Evolutionary conservation across 164 flowering plant genomes (phyloP).

Genomic region (Hamamelis virginiana): DNA sequence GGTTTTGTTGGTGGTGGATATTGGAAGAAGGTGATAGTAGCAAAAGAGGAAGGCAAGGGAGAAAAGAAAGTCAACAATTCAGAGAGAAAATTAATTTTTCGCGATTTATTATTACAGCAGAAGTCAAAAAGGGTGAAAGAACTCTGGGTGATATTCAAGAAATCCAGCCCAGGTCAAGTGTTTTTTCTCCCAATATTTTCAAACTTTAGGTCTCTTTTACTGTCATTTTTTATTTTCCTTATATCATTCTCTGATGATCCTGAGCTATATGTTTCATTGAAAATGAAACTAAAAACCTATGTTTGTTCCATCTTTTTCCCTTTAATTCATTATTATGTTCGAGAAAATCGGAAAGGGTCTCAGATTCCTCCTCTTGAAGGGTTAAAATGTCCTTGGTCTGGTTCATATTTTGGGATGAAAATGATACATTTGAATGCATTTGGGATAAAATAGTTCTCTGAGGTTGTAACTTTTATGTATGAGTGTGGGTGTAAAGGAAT

Average conservation of each 20-base stretch:
- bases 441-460: slow-evolving; percentile 4
- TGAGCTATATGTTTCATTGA: slow-evolving; percentile 13
- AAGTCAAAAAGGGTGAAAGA: slow-evolving; percentile 19
- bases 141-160: slow-evolving; percentile 26
- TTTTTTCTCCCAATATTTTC: slow-evolving; percentile 19
- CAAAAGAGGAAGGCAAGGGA: slow-evolving; percentile 12
- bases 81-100: slow-evolving; percentile 22
- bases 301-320: slow-evolving; percentile 2
- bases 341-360: slow-evolving; percentile 7
- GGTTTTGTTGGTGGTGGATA: slow-evolving; percentile 18
- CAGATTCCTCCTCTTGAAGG: not conserved
- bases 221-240: slow-evolving; percentile 13
- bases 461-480: slow-evolving; percentile 10
- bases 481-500: not conserved
- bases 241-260: not conserved
- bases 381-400: not conserved
- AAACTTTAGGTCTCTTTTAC: slow-evolving; percentile 20
- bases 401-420: slow-evolving; percentile 13
- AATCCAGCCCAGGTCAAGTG: slow-evolving; percentile 24
- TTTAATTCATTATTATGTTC: slow-evolving; percentile 11
- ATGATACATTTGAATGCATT: no score
- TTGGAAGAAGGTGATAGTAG: slow-evolving; percentile 17
- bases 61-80: slow-evolving; percentile 5
- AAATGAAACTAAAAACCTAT: slow-evolving; percentile 9
- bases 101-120: slow-evolving; percentile 29